Conservation (phyloP, 306 rosid species). For the Comarum palustre region DNA sequence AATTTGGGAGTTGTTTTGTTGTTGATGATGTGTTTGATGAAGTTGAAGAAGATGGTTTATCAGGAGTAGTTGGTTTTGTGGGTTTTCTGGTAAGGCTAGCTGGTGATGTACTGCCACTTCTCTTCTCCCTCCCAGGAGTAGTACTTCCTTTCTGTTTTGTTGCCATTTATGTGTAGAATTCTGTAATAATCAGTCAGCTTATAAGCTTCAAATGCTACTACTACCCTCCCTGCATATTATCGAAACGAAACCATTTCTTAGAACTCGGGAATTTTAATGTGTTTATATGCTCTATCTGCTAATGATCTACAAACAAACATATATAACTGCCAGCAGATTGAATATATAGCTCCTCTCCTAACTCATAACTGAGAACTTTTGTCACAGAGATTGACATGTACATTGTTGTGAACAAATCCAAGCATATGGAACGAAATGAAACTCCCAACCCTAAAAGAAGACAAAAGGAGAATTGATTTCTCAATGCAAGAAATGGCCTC, state of each 20-base stretch:
- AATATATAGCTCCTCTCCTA: too few relatives aligned
- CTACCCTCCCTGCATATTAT: slow-evolving; percentile 20
- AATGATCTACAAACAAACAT: too few relatives aligned
- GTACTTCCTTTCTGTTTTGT: slow-evolving; percentile 46
- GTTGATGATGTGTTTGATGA: slow-evolving; percentile 25
- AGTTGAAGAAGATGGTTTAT: slow-evolving; percentile 20
- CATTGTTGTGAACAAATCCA: too few relatives aligned
- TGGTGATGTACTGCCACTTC: slow-evolving; percentile 18
- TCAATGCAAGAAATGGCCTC: too few relatives aligned
- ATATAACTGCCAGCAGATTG: too few relatives aligned
- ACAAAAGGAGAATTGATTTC: too few relatives aligned
- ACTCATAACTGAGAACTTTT: too few relatives aligned
- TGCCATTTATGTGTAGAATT: slow-evolving; percentile 46
- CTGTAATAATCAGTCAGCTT: neutral
- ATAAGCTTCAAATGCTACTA: neutral
- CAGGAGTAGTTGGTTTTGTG: slow-evolving; percentile 28
- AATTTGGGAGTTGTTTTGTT: slow-evolving; percentile 56
- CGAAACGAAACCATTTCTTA: neutral
- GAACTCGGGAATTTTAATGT: neutral
- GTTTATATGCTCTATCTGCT: neutral
- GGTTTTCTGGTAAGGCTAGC: slow-evolving; percentile 30
- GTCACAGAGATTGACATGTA: too few relatives aligned
- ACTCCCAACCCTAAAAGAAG: too few relatives aligned
- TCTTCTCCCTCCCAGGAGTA: slow-evolving; percentile 56
- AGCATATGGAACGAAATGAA: too few relatives aligned